phyloP scores from a whole-genome alignment of 805 yeast genomes.

The Scheffersomyces coipomensis region DNA sequence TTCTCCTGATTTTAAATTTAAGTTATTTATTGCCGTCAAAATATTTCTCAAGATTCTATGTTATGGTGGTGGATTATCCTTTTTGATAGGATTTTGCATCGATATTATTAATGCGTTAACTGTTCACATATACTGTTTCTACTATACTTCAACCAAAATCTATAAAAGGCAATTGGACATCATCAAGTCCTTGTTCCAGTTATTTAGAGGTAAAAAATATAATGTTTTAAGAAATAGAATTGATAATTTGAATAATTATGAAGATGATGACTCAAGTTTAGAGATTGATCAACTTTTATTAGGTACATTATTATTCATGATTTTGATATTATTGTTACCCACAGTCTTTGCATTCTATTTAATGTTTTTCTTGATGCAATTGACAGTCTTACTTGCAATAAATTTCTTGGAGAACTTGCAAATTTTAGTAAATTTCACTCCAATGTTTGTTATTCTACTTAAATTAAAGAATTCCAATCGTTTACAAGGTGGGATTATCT shows the following conservation, averaged over 20 bases:
- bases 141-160: slow-evolving; percentile 73
- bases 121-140: slow-evolving; percentile 74
- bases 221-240: slow-evolving; percentile 82
- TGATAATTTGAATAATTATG: slow-evolving; percentile 62
- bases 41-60: slow-evolving; percentile 18
- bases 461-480: slow-evolving; percentile 76
- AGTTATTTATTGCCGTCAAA: neutral
- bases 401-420: slow-evolving; percentile 58
- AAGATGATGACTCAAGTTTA: slow-evolving; percentile 39
- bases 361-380: slow-evolving; percentile 62
- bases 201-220: slow-evolving; percentile 86
- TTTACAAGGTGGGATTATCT: slow-evolving; percentile 51
- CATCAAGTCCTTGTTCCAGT: slow-evolving; percentile 70
- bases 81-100: slow-evolving; percentile 61
- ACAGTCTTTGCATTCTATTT: slow-evolving; percentile 84
- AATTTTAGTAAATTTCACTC: slow-evolving; percentile 76
- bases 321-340: slow-evolving; percentile 75
- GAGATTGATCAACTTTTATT: slow-evolving; percentile 82
- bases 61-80: slow-evolving; percentile 60
- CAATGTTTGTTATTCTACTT: slow-evolving; percentile 77
- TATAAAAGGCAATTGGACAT: slow-evolving; percentile 73
- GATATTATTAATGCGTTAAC: slow-evolving; percentile 66
- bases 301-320: slow-evolving; percentile 86
- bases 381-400: slow-evolving; percentile 46
- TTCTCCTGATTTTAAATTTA: neutral